Evolutionary conservation across 441 rosid species (phyloP).

Genomic region (Adansonia madagascariensis): DNA sequence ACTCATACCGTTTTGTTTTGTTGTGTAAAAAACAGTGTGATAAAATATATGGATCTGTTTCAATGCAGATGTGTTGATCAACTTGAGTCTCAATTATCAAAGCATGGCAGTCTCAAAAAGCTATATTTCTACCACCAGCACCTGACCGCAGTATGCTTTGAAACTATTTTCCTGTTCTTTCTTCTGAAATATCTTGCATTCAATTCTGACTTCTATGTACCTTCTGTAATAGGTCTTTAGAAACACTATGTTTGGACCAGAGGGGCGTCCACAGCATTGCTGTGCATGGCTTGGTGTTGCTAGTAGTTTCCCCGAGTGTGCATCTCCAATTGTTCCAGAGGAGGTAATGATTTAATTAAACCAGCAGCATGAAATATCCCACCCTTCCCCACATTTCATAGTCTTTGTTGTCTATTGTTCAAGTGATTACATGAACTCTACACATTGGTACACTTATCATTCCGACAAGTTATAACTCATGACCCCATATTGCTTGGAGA

Average conservation of each 20-base stretch:
- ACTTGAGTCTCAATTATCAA: slow-evolving; percentile 86
- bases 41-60: slow-evolving; percentile 26
- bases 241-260: slow-evolving; percentile 99
- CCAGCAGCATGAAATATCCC: background rate
- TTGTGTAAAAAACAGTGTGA: background rate
- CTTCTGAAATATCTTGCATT: slow-evolving; percentile 30
- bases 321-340: slow-evolving; percentile 93
- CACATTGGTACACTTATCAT: background rate
- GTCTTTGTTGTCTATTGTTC: slow-evolving; percentile 18
- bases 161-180: slow-evolving; percentile 24
- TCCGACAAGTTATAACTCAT: slow-evolving; percentile 2
- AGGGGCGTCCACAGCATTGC: slow-evolving; percentile 99
- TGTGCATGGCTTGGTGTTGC: slow-evolving; percentile 99
- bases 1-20: slow-evolving; percentile 5
- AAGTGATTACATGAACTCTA: background rate
- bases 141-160: slow-evolving; percentile 77
- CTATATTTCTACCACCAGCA: slow-evolving; percentile 95
- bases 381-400: slow-evolving; percentile 5
- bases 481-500: background rate
- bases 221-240: slow-evolving; percentile 76
- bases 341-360: slow-evolving; percentile 60
- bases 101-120: slow-evolving; percentile 94
- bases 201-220: slow-evolving; percentile 31
- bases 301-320: slow-evolving; percentile 97
- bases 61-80: slow-evolving; percentile 92